Base-by-base conservation (phyloP, 768 basidiomycete genomes). In the Suillus weaverae region DNA sequence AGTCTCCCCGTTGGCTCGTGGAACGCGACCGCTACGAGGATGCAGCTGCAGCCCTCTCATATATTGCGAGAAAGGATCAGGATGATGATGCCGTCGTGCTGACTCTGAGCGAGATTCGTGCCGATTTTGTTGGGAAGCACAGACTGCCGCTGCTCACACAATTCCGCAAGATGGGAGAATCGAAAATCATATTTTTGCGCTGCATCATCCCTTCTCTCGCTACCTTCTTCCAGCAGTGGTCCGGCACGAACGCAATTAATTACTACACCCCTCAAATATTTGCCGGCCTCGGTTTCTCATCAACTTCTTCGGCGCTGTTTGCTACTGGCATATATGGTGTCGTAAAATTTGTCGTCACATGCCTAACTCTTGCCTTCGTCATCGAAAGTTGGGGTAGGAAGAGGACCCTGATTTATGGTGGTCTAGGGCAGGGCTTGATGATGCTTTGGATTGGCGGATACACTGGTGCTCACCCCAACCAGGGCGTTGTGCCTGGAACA, bases 1-100 rank as follows among this genome's bases (percentile, higher is more conserved):
- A 81, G 68, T 81, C 81, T 1, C 80, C 81, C 14, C 76, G 80
- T 2, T 81, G 79, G 79, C 67, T 81, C 5, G 79, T 77, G 8
- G 77, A 79, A 66, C 73, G 70, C 26, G 74, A 73, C 35, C 70
- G 74, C 3, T 76, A 73, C 39, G 76, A 77, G 10, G 75, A 80
- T 2, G 79, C 79, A 5, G 73, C 71, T 1, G 62, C 36, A 55
- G 76, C 70, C 3, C 78, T 74, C 41, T 75, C 73, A 8, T 76
- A 72, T 59, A 77, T 73, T 8, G 68, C 69, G 16, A 69, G 73
- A 11, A 67, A 64, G 2, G 60, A 72, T 32, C 62, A 69, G 0
- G 65, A 69, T 57, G 76, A 79, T 48, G 63, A 72, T 10, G 69
- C 67, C 3, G 73, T 80, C 13, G 70, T 70, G 55, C 44, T 64